phyloP scores from a whole-genome alignment of 1,139 yeast species.

The Nakaseomyces delphensis region DNA sequence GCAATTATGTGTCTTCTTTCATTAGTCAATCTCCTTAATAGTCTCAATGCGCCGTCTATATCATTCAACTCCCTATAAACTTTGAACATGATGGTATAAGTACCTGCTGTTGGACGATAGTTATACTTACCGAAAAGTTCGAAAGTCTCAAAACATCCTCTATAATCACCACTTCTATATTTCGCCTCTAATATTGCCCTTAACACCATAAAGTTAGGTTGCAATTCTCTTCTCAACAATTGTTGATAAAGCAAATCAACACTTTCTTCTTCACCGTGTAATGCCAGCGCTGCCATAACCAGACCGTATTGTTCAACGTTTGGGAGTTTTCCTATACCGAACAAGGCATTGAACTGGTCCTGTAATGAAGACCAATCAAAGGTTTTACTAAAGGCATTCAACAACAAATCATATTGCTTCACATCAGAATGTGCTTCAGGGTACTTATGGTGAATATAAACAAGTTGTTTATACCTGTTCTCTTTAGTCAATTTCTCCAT shows the following conservation, averaged over 20 bases:
- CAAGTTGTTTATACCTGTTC: constrained; percentile 9
- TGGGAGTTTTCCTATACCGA: constrained; percentile 50
- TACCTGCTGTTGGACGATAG: constrained; percentile 33
- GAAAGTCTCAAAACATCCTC: constrained; percentile 39
- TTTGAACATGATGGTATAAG: constrained; percentile 38
- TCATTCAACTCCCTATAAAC: constrained; percentile 36
- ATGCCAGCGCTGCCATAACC: constrained; percentile 56
- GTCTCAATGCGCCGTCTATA: constrained; percentile 35
- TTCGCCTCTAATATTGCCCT: constrained; percentile 43
- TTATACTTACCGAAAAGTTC: constrained; percentile 35
- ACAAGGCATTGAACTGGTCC: constrained; percentile 51
- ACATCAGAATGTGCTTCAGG: constrained; percentile 28
- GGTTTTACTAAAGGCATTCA: constrained; percentile 42
- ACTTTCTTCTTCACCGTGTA: constrained; percentile 46
- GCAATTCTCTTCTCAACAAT: constrained; percentile 39
- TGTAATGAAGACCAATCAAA: constrained; percentile 56
- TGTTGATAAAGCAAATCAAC: constrained; percentile 47
- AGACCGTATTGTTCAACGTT: constrained; percentile 51
- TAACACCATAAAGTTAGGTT: constrained; percentile 42
- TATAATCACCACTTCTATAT: constrained; percentile 39
- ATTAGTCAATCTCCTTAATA: constrained; percentile 35
- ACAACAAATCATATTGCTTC: constrained; percentile 37
- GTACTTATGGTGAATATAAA: constrained; percentile 13
- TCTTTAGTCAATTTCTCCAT: constrained; percentile 21
- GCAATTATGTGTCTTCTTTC: constrained; percentile 14